Percentiles rank a stretch among this genome's conserved stretches.
phyloP scores from a whole-genome alignment of 2,329 filamentous ascomycete genomes.

The Neopestalotiopsis sp. region DNA sequence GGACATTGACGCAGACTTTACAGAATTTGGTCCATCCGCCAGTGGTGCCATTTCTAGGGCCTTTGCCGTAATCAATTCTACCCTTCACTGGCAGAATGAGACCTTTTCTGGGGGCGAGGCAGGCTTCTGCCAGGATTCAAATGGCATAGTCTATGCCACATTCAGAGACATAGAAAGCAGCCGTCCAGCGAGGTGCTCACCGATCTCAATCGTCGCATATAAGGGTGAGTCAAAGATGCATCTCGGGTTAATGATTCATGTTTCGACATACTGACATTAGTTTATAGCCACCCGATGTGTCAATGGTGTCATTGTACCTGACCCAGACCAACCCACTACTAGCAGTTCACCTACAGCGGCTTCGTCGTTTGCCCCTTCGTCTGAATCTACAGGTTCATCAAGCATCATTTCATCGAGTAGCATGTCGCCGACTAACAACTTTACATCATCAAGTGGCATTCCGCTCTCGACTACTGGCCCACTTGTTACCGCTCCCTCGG shows the following conservation, averaged over 20 bases:
- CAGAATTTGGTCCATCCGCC: too few relatives aligned
- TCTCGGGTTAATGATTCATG: neutral
- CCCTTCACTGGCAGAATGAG: neutral
- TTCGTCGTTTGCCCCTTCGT: too few relatives aligned
- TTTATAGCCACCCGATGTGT: neutral
- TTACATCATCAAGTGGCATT: too few relatives aligned
- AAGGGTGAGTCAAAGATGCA: neutral
- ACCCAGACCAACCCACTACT: neutral
- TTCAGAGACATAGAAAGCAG: neutral
- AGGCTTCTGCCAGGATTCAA: neutral
- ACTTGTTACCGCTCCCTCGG: too few relatives aligned
- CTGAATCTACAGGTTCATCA: too few relatives aligned
- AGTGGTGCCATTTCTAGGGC: neutral
- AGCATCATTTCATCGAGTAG: too few relatives aligned
- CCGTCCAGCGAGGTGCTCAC: neutral
- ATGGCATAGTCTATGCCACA: neutral
- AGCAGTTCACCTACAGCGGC: too few relatives aligned
- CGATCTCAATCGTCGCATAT: neutral
- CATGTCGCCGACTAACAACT: too few relatives aligned
- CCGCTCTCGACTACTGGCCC: too few relatives aligned
- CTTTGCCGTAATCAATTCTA: neutral
- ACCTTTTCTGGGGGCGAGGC: neutral
- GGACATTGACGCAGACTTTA: neutral
- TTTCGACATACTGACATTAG: neutral
- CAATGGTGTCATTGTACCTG: slow-evolving; percentile 3